Base-by-base conservation (phyloP, 1,284 basidiomycete species). In the Trichosporon ovoides region DNA sequence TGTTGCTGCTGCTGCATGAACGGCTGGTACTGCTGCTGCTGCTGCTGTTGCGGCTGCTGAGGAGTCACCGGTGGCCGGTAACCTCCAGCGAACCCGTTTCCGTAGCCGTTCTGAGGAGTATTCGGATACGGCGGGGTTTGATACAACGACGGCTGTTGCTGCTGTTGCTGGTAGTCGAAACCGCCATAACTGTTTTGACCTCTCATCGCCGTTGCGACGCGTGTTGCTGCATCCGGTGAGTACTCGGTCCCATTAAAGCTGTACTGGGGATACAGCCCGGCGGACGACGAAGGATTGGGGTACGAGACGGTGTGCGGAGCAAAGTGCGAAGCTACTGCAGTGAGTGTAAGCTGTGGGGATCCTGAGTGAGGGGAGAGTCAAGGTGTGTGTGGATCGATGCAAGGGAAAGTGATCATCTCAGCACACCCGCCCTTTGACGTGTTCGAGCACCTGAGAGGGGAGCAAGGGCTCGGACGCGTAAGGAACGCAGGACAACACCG, bases 301-400 rank as follows among this genome's bases (percentile, higher is more conserved):
- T 74, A 68, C 9, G 69, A 64, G 28, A 67, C 55, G 3, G 74
- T 75, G 55, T 77, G 69, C 2, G 75, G 60, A n/a, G 74, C 63
- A 50, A 77, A 64, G 56, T 78, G 75, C 14, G 66, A 63, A 2
- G 76, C 76, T 38, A 75, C 77, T 79, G 54, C n/a, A n/a, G n/a
- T n/a, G 22, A 22, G 20, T 18, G 34, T 50, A 35, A 56, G 18
- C 16, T 13, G 36, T 24, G 19, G 22, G 4, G 20, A 24, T 18
- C 3, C 36, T 3, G 13, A 31, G 18, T 33, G 12, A 16, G 52
- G 22, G 22, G 48, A 4, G 13, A 18, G n/a, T 9, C 28, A 31
- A 4, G 9, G 28, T n/a, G n/a, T n/a, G n/a, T n/a, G n/a, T n/a
- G n/a, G n/a, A n/a, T n/a, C n/a, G n/a, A n/a, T n/a, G n/a, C n/a